These are phyloP conservation scores for Yamadazyma scolyti DNA, from an alignment of 805 yeast genomes.

Conservation along the genomic window DNA sequence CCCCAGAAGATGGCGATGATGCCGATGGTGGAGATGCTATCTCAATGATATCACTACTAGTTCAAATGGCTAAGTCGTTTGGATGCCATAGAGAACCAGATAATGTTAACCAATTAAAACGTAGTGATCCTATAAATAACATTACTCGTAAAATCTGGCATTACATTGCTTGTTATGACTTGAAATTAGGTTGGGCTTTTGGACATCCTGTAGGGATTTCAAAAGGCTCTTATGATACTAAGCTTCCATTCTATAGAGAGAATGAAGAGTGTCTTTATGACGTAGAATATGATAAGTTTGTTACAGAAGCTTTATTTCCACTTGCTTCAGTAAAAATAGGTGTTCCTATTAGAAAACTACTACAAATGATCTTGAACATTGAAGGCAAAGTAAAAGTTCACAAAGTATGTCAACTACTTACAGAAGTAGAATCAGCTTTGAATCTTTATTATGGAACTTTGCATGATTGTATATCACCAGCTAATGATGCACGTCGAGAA, in stretches of 20 bases:
- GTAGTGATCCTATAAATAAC: conserved; percentile 30
- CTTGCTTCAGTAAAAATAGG: conserved; percentile 30
- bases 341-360: conserved; percentile 23
- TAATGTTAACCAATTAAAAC: conserved; percentile 19
- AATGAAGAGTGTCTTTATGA: conserved; percentile 37
- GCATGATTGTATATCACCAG: conserved; percentile 14
- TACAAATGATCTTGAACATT: conserved; percentile 38
- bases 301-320: conserved; percentile 26
- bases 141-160: conserved; percentile 61
- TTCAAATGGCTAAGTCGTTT: conserved; percentile 37
- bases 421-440: conserved; percentile 33
- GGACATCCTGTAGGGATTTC: conserved; percentile 46
- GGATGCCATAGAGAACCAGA: conserved; percentile 42
- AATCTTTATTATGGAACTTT: conserved; percentile 25
- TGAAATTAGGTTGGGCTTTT: conserved; percentile 39
- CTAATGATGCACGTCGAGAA: conserved; percentile 5
- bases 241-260: conserved; percentile 40
- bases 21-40: conserved; percentile 38
- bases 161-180: conserved; percentile 43
- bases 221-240: conserved; percentile 47
- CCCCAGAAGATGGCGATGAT: conserved; percentile 41
- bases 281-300: conserved; percentile 37
- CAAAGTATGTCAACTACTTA: conserved; percentile 30
- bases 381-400: conserved; percentile 32
- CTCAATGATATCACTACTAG: conserved; percentile 21